These are phyloP conservation scores for Leucocoprinus leucothites DNA, from an alignment of 768 basidiomycete species.

Conservation along the genomic window DNA sequence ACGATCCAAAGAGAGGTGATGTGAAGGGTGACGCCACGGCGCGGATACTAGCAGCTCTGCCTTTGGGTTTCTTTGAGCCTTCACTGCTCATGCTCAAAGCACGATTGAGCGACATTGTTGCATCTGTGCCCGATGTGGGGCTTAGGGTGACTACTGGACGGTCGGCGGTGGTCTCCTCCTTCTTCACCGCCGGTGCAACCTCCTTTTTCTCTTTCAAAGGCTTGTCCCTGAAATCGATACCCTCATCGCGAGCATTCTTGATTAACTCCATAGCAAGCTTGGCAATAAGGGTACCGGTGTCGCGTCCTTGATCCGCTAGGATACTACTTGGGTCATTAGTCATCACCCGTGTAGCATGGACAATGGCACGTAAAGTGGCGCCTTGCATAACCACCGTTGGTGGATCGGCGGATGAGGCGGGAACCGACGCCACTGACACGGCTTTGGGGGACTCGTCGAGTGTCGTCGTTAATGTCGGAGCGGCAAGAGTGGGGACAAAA, in stretches of 20 bases:
- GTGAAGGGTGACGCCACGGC: constrained; percentile 39
- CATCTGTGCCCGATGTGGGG: constrained; percentile 37
- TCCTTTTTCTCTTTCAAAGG: constrained; percentile 44
- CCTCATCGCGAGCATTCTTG: constrained; percentile 62
- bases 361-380: constrained; percentile 68
- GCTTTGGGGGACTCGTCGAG: constrained; percentile 25
- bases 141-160: constrained; percentile 43
- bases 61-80: constrained; percentile 26
- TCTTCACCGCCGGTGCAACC: constrained; percentile 14
- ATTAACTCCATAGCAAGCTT: constrained; percentile 67
- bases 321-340: constrained; percentile 73
- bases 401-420: constrained; percentile 23
- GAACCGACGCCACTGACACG: constrained; percentile 1
- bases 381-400: constrained; percentile 46
- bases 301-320: constrained; percentile 65
- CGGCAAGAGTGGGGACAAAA: constrained; percentile 38
- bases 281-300: constrained; percentile 58
- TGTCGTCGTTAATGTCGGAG: constrained; percentile 41
- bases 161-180: constrained; percentile 23
- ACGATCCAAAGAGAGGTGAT: constrained; percentile 59
- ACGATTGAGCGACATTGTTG: constrained; percentile 42
- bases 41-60: constrained; percentile 31
- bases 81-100: constrained; percentile 40
- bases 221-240: constrained; percentile 45
- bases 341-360: constrained; percentile 86